Conservation (phyloP, 2,329 filamentous ascomycete species). For the Fusarium azukiicola region DNA sequence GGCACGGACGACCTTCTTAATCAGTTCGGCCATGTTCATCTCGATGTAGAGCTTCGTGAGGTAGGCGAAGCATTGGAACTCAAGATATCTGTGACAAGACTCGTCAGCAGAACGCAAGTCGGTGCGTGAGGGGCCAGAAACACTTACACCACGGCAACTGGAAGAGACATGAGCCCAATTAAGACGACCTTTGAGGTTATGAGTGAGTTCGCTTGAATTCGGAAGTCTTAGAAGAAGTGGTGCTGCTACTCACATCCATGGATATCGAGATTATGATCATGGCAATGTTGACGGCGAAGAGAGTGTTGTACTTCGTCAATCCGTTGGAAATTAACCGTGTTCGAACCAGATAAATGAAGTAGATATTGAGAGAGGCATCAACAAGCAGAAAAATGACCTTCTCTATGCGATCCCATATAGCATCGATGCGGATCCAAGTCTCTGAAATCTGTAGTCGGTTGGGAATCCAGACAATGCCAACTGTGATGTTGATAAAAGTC, state of each 20-base stretch:
- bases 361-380: slow-evolving; percentile 71
- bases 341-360: slow-evolving; percentile 71
- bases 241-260: too few species aligned
- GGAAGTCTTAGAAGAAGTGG: slow-evolving; percentile 49
- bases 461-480: slow-evolving; percentile 65
- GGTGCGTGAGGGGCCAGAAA: too few species aligned
- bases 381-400: slow-evolving; percentile 73
- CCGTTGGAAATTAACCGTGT: slow-evolving; percentile 69
- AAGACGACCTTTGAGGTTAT: slow-evolving; percentile 6
- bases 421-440: slow-evolving; percentile 35
- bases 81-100: slow-evolving; percentile 62
- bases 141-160: too few species aligned
- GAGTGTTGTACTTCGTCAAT: slow-evolving; percentile 71
- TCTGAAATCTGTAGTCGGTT: slow-evolving; percentile 52
- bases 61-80: slow-evolving; percentile 74
- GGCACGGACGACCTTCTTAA: too few species aligned
- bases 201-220: slow-evolving; percentile 32
- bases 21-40: too few species aligned
- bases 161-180: background rate
- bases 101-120: slow-evolving; percentile 30
- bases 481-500: slow-evolving; percentile 61
- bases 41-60: slow-evolving; percentile 76
- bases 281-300: slow-evolving; percentile 71
- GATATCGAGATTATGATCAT: slow-evolving; percentile 71
- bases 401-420: slow-evolving; percentile 50